Evolutionary conservation across 768 basidiomycete species (phyloP), one percentile per base, ranked within the genome.

Genomic region (Trametes punicea): DNA sequence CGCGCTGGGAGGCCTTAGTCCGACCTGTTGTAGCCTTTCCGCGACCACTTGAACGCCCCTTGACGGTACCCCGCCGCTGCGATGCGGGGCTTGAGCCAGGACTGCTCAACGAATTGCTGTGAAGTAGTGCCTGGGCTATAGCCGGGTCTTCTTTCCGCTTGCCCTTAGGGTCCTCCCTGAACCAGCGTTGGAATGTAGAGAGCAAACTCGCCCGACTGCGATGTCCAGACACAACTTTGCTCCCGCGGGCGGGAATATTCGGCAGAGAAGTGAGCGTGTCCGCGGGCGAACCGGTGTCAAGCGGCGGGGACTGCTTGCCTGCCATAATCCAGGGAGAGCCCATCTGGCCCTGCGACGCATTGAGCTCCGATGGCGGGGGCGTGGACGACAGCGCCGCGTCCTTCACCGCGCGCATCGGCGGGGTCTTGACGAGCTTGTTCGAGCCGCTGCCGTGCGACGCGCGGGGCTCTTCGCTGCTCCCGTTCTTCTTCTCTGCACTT

Each of bases 111-210:
- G 57, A 46, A 15, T 41, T 46, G 9, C 49, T 58, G 40, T 63
- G 63, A 0, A 48, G 34, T 1, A 63, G 60, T 3, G 54, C 57
- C 21, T 48, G 20, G 13, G 56, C 29, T 11, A 63, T 61, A 50
- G 39, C 67, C 39, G 50, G 60, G 21, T 62, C 61, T 44, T 67
- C 84, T 70, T 89, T 90, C 48, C 89, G 80, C 73, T 95, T 96
- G 4, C 92, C 86, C 67, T 91, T 93, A 61, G 81, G 79, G 60
- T 94, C 94, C 58, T 97, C 93, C 57, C 93, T 83, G 72, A 98
- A 96, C 91, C 95, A 93, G 59, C 87, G 78, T 41, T 91, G 81
- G 73, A 98, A 93, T 6, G 92, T 82, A 2, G 87, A 85, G 46
- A 98, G 74, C 26, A 98, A 69, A 66, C 88, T 93, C 7, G 90